Percentiles rank a stretch among this genome's conserved stretches.
phyloP scores from a whole-genome alignment of 768 basidiomycete genomes.

The Naganishia antarctica region DNA sequence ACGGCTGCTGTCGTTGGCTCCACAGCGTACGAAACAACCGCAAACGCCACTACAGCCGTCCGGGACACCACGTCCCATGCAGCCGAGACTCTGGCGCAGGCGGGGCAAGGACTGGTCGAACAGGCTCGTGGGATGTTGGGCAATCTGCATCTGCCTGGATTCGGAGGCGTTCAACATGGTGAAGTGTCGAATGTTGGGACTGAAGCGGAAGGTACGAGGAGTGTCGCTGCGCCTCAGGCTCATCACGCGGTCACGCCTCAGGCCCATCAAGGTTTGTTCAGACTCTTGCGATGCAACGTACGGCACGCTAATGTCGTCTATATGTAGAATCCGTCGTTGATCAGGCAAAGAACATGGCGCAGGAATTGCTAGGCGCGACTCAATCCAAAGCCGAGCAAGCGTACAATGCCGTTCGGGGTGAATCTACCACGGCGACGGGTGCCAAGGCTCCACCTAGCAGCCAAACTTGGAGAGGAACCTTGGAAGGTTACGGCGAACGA shows the following conservation, averaged over 20 bases:
- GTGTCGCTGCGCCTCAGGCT: background rate
- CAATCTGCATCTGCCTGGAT: background rate
- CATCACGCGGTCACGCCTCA: too few species aligned
- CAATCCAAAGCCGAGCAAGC: slow-evolving; percentile 14
- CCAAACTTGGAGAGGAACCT: slow-evolving; percentile 6
- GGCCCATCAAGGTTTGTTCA: too few species aligned
- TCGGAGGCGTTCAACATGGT: background rate
- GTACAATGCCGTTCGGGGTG: background rate
- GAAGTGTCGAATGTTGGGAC: background rate
- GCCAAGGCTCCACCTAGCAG: too few species aligned
- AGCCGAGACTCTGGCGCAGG: background rate
- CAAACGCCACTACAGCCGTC: background rate
- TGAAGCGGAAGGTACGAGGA: background rate
- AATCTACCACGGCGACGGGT: background rate
- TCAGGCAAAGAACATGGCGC: slow-evolving; percentile 17
- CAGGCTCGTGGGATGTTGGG: slow-evolving; percentile 1
- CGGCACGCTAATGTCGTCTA: background rate
- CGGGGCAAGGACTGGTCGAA: slow-evolving; percentile 8
- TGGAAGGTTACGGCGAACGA: slow-evolving; percentile 16
- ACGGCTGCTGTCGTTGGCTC: background rate
- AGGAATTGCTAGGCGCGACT: background rate
- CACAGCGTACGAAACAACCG: background rate
- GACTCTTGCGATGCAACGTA: background rate
- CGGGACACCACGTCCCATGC: slow-evolving; percentile 2
- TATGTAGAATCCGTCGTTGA: slow-evolving; percentile 12